These are phyloP conservation scores for Tilletiopsis washingtonensis DNA, from an alignment of 1,284 basidiomycete species.

Conservation along the genomic window DNA sequence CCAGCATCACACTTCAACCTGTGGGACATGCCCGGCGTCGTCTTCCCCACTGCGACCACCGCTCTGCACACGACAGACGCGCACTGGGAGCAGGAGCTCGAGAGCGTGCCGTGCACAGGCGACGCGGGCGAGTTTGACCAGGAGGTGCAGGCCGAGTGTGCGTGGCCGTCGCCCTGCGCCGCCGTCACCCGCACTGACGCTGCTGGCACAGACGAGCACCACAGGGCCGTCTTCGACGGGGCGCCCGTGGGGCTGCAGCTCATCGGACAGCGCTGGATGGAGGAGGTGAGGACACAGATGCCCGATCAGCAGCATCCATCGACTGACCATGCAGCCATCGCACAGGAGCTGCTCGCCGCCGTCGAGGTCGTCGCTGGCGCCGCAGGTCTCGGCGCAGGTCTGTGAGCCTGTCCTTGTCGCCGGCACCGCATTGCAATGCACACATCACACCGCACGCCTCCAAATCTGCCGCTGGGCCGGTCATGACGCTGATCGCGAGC, in stretches of 20 bases:
- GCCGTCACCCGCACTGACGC: not conserved
- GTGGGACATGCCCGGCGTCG: constrained; percentile 21
- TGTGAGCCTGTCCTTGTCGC: too few relatives aligned
- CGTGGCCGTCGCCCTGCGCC: not conserved
- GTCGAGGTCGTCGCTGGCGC: too few relatives aligned
- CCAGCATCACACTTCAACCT: constrained; percentile 28
- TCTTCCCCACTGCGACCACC: constrained; percentile 17
- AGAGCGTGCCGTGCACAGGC: not conserved
- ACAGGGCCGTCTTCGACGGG: constrained; percentile 17
- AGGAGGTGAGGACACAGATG: too few relatives aligned
- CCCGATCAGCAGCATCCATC: too few relatives aligned
- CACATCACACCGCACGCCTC: too few relatives aligned
- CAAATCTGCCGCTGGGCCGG: too few relatives aligned
- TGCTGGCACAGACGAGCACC: constrained; percentile 11
- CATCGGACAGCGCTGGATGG: constrained; percentile 15
- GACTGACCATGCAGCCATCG: too few relatives aligned
- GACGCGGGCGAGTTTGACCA: not conserved
- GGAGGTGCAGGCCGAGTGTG: constrained; percentile 1
- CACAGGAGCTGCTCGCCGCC: too few relatives aligned
- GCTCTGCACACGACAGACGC: constrained; percentile 3
- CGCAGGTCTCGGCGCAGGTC: too few relatives aligned
- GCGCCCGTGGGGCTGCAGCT: constrained; percentile 26
- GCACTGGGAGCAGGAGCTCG: constrained; percentile 12
- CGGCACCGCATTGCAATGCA: too few relatives aligned
- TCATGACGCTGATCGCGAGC: too few relatives aligned